A percentile compares a stretch with the other conserved stretches of the same genome.
Conservation (phyloP, 23 red algal genomes). For the Gracilaria gracilis region DNA sequence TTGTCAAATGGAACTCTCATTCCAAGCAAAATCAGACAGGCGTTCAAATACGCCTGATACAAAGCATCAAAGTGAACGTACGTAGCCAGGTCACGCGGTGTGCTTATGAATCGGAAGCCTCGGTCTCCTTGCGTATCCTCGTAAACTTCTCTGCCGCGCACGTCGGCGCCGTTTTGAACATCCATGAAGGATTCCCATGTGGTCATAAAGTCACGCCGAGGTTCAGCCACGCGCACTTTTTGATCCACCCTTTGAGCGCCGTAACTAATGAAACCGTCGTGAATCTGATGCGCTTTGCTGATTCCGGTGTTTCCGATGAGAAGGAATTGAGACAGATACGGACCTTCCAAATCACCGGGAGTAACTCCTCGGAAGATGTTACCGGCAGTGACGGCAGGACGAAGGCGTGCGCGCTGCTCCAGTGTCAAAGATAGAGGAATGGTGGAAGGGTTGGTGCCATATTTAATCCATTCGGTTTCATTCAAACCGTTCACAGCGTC, state of each 20-base stretch:
- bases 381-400: not conserved
- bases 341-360: conserved; percentile 41
- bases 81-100: conserved; percentile 68
- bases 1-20: conserved; percentile 58
- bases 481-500: conserved; percentile 43
- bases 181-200: conserved; percentile 47
- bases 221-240: conserved; percentile 28
- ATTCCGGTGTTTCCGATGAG: conserved; percentile 47
- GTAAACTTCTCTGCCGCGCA: conserved; percentile 5
- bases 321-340: conserved; percentile 77
- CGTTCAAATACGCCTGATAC: conserved; percentile 81
- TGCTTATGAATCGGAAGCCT: conserved; percentile 52
- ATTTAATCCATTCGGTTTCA: conserved; percentile 18
- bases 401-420: conserved; percentile 10
- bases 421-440: not conserved
- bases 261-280: conserved; percentile 52
- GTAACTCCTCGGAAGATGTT: conserved; percentile 50
- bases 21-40: conserved; percentile 64
- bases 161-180: conserved; percentile 77
- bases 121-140: not conserved
- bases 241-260: conserved; percentile 57
- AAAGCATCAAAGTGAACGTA: conserved; percentile 77
- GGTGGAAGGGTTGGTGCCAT: not conserved
- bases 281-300: not conserved
- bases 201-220: conserved; percentile 62